These are phyloP conservation scores for Annona cherimola DNA, from an alignment of 164 flowering plant species.

Conservation along the genomic window DNA sequence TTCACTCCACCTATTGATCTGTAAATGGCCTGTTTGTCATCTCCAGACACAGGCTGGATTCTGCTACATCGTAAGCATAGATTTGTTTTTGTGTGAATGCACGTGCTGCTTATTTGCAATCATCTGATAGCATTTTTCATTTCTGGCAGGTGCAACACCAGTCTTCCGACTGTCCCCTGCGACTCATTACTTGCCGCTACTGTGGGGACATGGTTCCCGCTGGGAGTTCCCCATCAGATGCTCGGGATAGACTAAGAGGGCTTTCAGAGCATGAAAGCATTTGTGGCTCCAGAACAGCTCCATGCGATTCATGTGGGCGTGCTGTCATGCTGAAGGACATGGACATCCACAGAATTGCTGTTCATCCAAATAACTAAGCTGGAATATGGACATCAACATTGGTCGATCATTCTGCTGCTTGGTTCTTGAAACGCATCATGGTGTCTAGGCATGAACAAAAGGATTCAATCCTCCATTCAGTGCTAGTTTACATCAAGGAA, in stretches of 20 bases:
- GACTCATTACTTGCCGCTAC: constrained; percentile 75
- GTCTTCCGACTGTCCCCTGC: constrained; percentile 61
- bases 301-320: constrained; percentile 94
- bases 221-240: constrained; percentile 57
- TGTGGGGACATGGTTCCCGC: constrained; percentile 98
- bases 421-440: too few species aligned
- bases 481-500: too few species aligned
- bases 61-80: not conserved
- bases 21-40: too few species aligned
- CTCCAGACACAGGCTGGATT: not conserved
- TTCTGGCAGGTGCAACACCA: constrained; percentile 79
- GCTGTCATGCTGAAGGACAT: constrained; percentile 95
- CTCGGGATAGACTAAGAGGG: constrained; percentile 73
- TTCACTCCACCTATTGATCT: too few species aligned
- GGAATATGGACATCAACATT: not conserved
- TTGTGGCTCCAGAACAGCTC: constrained; percentile 94
- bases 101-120: not conserved
- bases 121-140: not conserved
- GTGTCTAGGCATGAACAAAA: too few species aligned
- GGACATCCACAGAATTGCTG: constrained; percentile 91
- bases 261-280: constrained; percentile 82
- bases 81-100: too few species aligned
- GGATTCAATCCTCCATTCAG: too few species aligned
- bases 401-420: not conserved
- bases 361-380: constrained; percentile 55